phyloP scores from a whole-genome alignment of 2,329 filamentous ascomycete species.

The Elsinoe ampelina region DNA sequence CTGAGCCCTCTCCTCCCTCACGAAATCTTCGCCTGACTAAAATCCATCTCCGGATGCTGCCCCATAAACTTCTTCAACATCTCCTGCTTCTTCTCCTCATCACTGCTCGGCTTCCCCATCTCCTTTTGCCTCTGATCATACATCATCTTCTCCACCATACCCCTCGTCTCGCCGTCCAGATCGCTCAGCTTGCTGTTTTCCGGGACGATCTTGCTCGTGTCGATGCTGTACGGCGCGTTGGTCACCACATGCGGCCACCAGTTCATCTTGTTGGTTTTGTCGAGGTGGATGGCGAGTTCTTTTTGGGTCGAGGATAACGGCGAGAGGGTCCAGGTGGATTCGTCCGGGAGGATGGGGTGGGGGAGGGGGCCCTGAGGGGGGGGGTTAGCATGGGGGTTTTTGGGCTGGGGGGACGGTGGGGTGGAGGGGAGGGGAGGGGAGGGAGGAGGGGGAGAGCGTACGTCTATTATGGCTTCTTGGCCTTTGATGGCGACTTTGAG shows the following conservation, averaged over 20 bases:
- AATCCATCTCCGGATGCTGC: constrained; percentile 66
- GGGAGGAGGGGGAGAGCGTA: constrained; percentile 28
- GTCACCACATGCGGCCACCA: constrained; percentile 96
- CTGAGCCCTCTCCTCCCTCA: neutral
- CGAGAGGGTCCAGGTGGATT: constrained; percentile 89
- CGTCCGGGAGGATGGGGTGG: constrained; percentile 68
- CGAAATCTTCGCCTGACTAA: constrained; percentile 53
- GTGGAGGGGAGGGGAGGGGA: no score
- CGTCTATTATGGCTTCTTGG: constrained; percentile 72
- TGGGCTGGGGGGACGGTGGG: neutral
- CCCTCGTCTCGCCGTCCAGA: constrained; percentile 84
- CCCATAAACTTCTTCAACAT: constrained; percentile 79
- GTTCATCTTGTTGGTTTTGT: constrained; percentile 94
- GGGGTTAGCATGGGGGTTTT: neutral
- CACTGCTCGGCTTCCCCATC: constrained; percentile 74
- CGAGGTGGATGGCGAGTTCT: constrained; percentile 78
- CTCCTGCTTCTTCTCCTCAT: constrained; percentile 92
- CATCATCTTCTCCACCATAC: constrained; percentile 99
- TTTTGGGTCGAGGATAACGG: constrained; percentile 48
- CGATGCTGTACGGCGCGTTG: constrained; percentile 69
- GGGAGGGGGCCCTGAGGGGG: constrained; percentile 66
- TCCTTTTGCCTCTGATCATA: constrained; percentile 97
- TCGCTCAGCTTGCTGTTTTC: constrained; percentile 88
- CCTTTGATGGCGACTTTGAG: constrained; percentile 80
- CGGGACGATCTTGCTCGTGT: constrained; percentile 88